phyloP scores from a whole-genome alignment of 192 early-diverging fungal genomes.

The Linnemannia zychae region DNA sequence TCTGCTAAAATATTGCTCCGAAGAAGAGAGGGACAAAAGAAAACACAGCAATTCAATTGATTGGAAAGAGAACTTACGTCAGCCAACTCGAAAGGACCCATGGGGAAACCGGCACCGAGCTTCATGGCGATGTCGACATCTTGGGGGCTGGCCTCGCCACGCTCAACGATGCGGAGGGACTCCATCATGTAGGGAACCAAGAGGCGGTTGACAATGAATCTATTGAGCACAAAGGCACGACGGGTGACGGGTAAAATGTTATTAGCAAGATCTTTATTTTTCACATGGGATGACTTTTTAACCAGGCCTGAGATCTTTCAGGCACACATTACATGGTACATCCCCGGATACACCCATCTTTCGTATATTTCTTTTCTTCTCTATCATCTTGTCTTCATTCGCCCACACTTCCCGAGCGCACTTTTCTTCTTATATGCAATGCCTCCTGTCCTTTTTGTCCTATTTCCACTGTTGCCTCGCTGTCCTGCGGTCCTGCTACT shows the following conservation, averaged over 20 bases:
- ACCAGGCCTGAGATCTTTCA: constrained; percentile 5
- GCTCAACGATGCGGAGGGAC: constrained; percentile 91
- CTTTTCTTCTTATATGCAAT: not conserved
- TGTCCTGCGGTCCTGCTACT: not conserved
- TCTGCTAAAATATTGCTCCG: not conserved
- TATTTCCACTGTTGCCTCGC: not conserved
- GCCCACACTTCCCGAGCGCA: no score
- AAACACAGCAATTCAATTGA: not conserved
- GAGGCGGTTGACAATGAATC: constrained; percentile 95
- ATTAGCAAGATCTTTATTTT: constrained; percentile 15
- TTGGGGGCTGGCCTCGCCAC: constrained; percentile 84
- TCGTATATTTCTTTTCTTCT: not conserved
- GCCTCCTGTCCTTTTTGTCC: not conserved
- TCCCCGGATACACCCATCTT: not conserved
- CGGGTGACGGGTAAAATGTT: not conserved
- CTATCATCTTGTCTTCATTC: not conserved
- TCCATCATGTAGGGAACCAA: constrained; percentile 98
- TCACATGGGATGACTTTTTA: constrained; percentile 29
- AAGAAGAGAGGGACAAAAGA: not conserved
- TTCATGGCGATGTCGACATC: constrained; percentile 98
- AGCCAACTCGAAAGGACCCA: constrained; percentile 91
- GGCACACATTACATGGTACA: not conserved
- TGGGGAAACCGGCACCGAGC: constrained; percentile 95
- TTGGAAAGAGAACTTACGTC: constrained; percentile 67
- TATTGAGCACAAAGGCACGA: constrained; percentile 22